These are phyloP conservation scores for Paramecium octaurelia DNA, from an alignment of 73 alveolate species.

Conservation along the genomic window DNA sequence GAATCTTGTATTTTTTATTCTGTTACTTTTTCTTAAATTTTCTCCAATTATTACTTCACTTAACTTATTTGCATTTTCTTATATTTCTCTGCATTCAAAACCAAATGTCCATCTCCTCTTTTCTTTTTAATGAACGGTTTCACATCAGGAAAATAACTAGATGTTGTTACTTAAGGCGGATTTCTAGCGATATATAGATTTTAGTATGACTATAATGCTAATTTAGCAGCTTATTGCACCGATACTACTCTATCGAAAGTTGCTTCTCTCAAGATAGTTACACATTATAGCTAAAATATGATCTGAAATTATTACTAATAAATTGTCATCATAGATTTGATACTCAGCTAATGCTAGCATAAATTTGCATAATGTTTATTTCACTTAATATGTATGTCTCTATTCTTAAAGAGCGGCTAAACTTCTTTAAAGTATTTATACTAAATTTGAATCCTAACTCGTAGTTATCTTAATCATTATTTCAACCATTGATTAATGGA, in stretches of 20 bases:
- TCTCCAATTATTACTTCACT: neutral
- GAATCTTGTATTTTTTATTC: neutral
- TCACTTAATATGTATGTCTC: conserved; percentile 5
- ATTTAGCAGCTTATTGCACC: neutral
- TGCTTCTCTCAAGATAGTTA: conserved; percentile 24
- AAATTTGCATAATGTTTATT: neutral
- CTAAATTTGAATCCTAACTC: neutral
- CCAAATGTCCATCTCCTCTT: conserved; percentile 14
- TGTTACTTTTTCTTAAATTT: neutral
- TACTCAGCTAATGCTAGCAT: neutral
- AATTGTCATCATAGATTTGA: neutral
- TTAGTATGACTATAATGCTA: neutral
- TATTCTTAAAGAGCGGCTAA: conserved; percentile 2
- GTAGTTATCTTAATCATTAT: neutral
- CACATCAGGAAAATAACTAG: neutral
- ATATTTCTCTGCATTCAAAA: neutral
- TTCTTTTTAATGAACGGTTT: conserved; percentile 18
- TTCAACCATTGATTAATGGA: neutral
- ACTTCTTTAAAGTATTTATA: neutral
- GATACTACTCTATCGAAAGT: neutral
- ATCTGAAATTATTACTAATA: neutral
- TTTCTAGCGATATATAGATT: neutral
- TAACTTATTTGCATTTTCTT: neutral
- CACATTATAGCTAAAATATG: neutral
- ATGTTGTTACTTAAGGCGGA: neutral